Evolutionary conservation across 1,139 yeast species (phyloP), one percentile per base, ranked within the genome.

Genomic region (Yamadazyma diddensiae): DNA sequence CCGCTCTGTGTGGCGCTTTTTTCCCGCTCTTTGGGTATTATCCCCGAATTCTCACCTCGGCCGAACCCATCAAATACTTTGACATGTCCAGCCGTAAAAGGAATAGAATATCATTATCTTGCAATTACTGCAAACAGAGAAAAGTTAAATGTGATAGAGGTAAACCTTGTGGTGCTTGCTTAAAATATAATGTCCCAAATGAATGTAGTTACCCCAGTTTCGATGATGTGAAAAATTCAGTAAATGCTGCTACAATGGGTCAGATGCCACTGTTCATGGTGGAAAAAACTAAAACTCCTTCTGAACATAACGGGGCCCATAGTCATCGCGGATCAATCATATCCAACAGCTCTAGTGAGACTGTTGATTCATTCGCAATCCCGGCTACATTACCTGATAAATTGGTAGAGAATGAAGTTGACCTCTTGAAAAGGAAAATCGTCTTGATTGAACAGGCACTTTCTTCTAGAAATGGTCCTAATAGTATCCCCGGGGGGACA

Each of bases 81-180:
- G 21, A 7, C 26, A 25, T 21, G 23, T 5, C 31, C 27, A 11
- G 16, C 44, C 11, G 46, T 45, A 38, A 59, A 41, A 48, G 73
- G 26, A 53, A 57, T 33, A 52, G 72, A 39, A 47, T 51, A 31
- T 57, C 66, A 15, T 49, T 59, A 30, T 71, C 65, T 17, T 67
- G 73, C 45, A 59, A 54, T 28, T 64, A 65, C 41, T 67, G 73
- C 46, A 62, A 62, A 35, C 53, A 52, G 38, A 41, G 73, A 19
- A 68, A 68, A 45, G 69, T 67, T 35, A 65, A 61, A 34, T 68
- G 74, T 51, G 70, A 67, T 42, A 50, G 64, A 33, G 67, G 59
- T 3, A 48, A 45, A 22, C 73, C 73, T 5, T 68, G 74, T 36
- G 52, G 65, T 9, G 57, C 67, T 8, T 68, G 74, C 43, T 55